phyloP scores from a whole-genome alignment of 208 protist species.

The Kentomonas sorsogonicus region DNA sequence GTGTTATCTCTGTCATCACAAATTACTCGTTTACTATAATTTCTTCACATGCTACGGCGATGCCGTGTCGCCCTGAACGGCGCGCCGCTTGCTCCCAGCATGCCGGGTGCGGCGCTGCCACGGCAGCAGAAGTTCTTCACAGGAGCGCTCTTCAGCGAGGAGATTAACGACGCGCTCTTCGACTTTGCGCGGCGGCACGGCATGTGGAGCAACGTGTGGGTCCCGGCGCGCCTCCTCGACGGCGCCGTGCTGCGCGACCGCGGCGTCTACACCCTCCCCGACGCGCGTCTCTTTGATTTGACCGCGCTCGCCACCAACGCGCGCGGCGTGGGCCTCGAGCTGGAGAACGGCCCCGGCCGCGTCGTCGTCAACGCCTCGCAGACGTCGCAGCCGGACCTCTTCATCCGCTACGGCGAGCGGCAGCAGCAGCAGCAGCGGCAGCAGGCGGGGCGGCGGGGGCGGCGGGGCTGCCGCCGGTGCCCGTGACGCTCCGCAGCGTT shows the following conservation, averaged over 20 bases:
- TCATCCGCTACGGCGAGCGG: constrained; percentile 12
- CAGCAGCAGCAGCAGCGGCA: not conserved
- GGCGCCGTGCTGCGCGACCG: constrained; percentile 21
- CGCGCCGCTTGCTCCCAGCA: too few species aligned
- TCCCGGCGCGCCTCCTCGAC: constrained; percentile 47
- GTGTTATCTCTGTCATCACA: too few species aligned
- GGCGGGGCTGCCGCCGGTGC: not conserved
- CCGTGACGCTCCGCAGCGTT: not conserved
- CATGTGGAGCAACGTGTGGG: constrained; percentile 63
- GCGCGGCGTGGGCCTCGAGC: constrained; percentile 11
- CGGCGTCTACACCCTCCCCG: constrained; percentile 47
- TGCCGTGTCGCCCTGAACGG: too few species aligned
- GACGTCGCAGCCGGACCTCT: constrained; percentile 48
- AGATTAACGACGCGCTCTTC: constrained; percentile 44
- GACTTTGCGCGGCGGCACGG: constrained; percentile 47
- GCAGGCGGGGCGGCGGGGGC: not conserved
- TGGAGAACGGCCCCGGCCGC: constrained; percentile 26
- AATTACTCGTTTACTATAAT: too few species aligned
- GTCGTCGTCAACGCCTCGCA: constrained; percentile 69
- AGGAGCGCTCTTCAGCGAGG: constrained; percentile 62
- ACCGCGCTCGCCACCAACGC: constrained; percentile 21
- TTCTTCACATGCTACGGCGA: too few species aligned
- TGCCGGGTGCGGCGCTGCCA: too few species aligned
- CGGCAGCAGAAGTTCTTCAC: constrained; percentile 82
- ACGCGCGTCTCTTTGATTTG: constrained; percentile 56